Percentiles rank a stretch among this genome's conserved stretches.
Conservation (phyloP, 2,329 filamentous ascomycete species). For the Pyrenochaeta sp. region DNA sequence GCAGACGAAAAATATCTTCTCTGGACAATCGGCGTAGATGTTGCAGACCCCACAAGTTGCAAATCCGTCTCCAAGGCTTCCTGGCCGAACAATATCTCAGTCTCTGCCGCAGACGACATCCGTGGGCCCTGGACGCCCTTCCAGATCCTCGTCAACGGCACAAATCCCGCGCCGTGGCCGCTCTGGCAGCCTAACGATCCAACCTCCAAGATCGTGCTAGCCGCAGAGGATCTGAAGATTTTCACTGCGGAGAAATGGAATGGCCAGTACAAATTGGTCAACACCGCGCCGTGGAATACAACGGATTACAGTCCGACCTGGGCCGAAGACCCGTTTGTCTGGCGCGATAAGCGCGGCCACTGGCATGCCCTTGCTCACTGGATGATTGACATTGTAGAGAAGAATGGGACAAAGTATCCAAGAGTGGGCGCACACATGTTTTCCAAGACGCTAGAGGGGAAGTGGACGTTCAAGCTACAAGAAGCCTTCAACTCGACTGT, state of each 20-base stretch:
- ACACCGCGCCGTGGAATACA: conserved; percentile 28
- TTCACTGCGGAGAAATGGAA: conserved; percentile 39
- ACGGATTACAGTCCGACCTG: conserved; percentile 24
- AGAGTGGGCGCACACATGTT: conserved; percentile 47
- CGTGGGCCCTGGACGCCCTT: conserved; percentile 22
- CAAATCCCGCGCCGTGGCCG: conserved; percentile 55
- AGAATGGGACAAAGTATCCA: conserved; percentile 35
- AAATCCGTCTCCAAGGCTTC: conserved; percentile 9
- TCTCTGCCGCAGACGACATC: conserved; percentile 19
- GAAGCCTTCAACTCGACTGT: conserved; percentile 41
- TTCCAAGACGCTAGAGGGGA: conserved; percentile 33
- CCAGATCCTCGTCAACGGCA: conserved; percentile 38
- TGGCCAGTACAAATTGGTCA: conserved; percentile 34
- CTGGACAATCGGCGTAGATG: conserved; percentile 55
- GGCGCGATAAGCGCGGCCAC: conserved; percentile 48
- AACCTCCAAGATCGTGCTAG: conserved; percentile 43
- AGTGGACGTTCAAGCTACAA: conserved; percentile 44
- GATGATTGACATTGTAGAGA: conserved; percentile 41
- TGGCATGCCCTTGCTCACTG: conserved; percentile 48
- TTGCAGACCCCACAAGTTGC: conserved; percentile 31
- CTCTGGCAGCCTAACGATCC: conserved; percentile 41
- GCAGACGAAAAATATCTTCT: conserved; percentile 56
- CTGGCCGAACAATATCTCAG: conserved; percentile 31
- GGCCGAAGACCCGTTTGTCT: conserved; percentile 48
- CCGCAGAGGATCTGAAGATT: conserved; percentile 49